These are phyloP conservation scores for Microdochium paspali DNA, from an alignment of 2,329 filamentous ascomycete genomes.

Conservation along the genomic window DNA sequence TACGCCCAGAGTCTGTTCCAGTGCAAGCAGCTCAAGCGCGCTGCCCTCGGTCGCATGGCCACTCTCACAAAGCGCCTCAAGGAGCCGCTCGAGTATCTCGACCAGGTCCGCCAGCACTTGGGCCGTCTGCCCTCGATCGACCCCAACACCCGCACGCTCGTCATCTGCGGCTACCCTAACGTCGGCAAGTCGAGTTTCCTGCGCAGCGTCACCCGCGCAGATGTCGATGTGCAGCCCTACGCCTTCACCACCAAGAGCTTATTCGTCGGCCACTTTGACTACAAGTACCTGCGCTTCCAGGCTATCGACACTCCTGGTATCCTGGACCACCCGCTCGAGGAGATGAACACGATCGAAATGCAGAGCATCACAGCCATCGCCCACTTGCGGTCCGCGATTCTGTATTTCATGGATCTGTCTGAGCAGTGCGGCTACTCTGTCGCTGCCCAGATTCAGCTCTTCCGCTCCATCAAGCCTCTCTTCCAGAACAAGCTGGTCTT, in stretches of 20 bases:
- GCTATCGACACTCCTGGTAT: constrained; percentile 99
- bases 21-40: constrained; percentile 97
- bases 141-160: constrained; percentile 87
- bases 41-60: constrained; percentile 94
- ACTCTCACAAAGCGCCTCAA: constrained; percentile 92
- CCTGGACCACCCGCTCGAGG: constrained; percentile 90
- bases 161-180: constrained; percentile 97
- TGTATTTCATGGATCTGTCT: constrained; percentile 97
- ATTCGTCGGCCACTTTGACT: constrained; percentile 96
- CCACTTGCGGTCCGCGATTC: constrained; percentile 85
- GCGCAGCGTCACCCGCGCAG: constrained; percentile 81
- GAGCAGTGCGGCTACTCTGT: constrained; percentile 97
- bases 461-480: constrained; percentile 91
- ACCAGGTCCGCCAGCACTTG: constrained; percentile 93
- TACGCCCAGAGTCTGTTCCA: constrained; percentile 96
- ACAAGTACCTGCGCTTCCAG: constrained; percentile 74
- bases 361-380: constrained; percentile 97
- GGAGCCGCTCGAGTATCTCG: constrained; percentile 88
- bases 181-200: constrained; percentile 96
- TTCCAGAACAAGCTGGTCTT: constrained; percentile 98
- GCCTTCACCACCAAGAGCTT: constrained; percentile 97
- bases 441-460: constrained; percentile 84
- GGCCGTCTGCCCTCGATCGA: constrained; percentile 98
- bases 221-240: constrained; percentile 95
- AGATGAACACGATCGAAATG: constrained; percentile 99